A percentile compares a stretch with the other conserved stretches of the same genome.
phyloP scores from a whole-genome alignment of 257 asterid genomes.

The Jacaranda copaia region DNA sequence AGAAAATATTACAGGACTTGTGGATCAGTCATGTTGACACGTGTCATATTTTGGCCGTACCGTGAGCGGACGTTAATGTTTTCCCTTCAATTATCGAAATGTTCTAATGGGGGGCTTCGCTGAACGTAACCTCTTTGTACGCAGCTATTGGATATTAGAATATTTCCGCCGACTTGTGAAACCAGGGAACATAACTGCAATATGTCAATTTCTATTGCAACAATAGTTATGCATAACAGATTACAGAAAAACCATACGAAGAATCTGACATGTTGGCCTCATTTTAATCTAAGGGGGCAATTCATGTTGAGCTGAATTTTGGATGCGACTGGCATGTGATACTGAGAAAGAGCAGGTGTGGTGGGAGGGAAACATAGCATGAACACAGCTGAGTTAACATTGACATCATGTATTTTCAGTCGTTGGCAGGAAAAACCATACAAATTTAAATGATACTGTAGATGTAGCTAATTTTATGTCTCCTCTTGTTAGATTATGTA shows the following conservation, averaged over 20 bases:
- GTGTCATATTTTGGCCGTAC: too few relatives aligned
- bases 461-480: not conserved
- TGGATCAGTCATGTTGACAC: too few relatives aligned
- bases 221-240: too few relatives aligned
- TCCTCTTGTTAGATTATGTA: not conserved
- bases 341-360: not conserved
- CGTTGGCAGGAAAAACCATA: not conserved
- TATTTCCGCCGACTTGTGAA: too few relatives aligned
- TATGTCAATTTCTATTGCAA: not conserved
- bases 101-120: too few relatives aligned
- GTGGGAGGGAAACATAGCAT: constrained; percentile 7
- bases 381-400: not conserved
- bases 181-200: not conserved
- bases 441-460: too few relatives aligned
- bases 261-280: not conserved
- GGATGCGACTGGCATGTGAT: not conserved
- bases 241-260: too few relatives aligned
- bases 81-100: too few relatives aligned
- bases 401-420: not conserved
- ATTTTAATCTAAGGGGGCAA: not conserved
- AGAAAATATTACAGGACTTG: too few relatives aligned
- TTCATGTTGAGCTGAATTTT: not conserved
- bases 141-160: not conserved
- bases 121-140: too few relatives aligned
- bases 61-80: too few relatives aligned